Evolutionary conservation across 805 yeast species (phyloP).

Genomic region (Cyberlindnera meyerae): DNA sequence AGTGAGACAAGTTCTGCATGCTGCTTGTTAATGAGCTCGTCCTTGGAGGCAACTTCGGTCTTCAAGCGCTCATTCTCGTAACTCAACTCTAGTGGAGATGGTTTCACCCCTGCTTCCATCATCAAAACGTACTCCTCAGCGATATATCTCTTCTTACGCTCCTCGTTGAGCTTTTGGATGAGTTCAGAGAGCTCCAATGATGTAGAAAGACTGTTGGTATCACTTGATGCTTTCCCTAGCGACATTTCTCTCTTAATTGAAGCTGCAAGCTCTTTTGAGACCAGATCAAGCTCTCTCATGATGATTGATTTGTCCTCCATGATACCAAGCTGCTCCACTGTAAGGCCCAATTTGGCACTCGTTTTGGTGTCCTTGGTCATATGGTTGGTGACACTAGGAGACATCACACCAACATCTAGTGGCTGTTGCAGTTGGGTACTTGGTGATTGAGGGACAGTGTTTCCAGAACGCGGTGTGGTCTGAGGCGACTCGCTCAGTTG

Average conservation of each 20-base stretch:
- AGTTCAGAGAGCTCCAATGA: constrained; percentile 44
- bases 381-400: no score
- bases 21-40: constrained; percentile 42
- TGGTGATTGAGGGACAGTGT: no score
- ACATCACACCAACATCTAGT: no score
- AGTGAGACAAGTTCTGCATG: constrained; percentile 42
- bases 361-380: no score
- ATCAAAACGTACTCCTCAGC: constrained; percentile 67
- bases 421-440: no score
- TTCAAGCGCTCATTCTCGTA: constrained; percentile 52
- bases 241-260: constrained; percentile 66
- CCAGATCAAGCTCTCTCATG: constrained; percentile 58
- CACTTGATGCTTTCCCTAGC: constrained; percentile 38
- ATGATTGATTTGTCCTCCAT: constrained; percentile 55
- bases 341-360: constrained; percentile 35
- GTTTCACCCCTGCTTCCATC: constrained; percentile 46
- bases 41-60: constrained; percentile 41
- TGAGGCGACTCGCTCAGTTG: constrained; percentile 15
- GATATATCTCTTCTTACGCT: constrained; percentile 58
- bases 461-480: no score
- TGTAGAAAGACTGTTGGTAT: constrained; percentile 22
- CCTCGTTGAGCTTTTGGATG: constrained; percentile 55
- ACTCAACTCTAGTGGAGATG: constrained; percentile 51
- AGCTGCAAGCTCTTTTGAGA: constrained; percentile 67
- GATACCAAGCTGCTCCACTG: constrained; percentile 58